These are phyloP conservation scores for Phytophthora pisi DNA, from an alignment of 352 stramenopile genomes.

Conservation along the genomic window DNA sequence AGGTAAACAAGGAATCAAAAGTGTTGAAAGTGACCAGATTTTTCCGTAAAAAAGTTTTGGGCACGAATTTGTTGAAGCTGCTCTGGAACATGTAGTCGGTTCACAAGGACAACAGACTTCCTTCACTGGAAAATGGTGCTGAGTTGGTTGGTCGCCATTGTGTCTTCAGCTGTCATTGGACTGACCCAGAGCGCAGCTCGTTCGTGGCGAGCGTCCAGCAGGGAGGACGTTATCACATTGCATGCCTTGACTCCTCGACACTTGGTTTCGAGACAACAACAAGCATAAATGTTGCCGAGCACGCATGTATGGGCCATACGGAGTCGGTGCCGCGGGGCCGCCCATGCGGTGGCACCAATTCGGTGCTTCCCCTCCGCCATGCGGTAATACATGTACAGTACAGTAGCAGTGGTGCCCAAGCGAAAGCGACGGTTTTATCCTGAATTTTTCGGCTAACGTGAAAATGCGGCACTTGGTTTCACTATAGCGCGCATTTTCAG, in stretches of 20 bases:
- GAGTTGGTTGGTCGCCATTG: too few species aligned
- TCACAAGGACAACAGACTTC: too few species aligned
- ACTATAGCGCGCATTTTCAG: conserved; percentile 16
- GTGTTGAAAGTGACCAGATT: background rate
- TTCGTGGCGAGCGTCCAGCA: background rate
- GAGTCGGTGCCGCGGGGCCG: background rate
- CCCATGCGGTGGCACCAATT: background rate
- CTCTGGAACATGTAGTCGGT: too few species aligned
- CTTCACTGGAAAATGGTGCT: too few species aligned
- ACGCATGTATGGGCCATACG: background rate
- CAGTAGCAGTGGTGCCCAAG: background rate
- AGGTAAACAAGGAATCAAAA: background rate
- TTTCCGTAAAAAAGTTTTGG: too few species aligned
- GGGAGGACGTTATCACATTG: background rate
- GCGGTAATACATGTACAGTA: background rate
- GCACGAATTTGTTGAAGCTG: too few species aligned
- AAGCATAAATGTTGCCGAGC: background rate
- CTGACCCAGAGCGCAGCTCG: background rate
- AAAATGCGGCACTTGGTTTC: conserved; percentile 4
- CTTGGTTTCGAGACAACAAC: conserved; percentile 18
- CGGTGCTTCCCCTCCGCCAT: background rate
- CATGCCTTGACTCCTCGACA: background rate
- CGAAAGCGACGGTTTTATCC: conserved; percentile 6
- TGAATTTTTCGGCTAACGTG: conserved; percentile 6
- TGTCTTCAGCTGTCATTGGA: too few species aligned